These are phyloP conservation scores for Aciculosporium take DNA, from an alignment of 2,329 filamentous ascomycete genomes.

Conservation along the genomic window DNA sequence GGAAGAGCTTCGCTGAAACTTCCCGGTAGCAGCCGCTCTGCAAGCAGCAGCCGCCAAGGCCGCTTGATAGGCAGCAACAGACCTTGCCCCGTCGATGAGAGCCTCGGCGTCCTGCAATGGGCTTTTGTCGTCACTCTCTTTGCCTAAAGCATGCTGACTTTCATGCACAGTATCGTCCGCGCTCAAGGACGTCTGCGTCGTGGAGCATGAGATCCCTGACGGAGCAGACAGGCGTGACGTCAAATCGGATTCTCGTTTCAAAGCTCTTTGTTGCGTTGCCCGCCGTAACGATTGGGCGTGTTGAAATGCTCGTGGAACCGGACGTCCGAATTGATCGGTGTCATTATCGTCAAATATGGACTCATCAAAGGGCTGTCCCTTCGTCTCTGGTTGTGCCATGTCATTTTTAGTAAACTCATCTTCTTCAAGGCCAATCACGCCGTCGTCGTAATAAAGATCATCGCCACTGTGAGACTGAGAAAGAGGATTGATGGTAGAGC, in stretches of 20 bases:
- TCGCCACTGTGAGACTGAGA: constrained; percentile 27
- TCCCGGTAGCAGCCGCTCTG: constrained; percentile 59
- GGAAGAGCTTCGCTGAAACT: constrained; percentile 50
- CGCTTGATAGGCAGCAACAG: constrained; percentile 58
- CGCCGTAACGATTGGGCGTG: constrained; percentile 33
- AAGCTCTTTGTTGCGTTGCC: constrained; percentile 13
- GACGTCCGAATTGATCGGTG: constrained; percentile 46
- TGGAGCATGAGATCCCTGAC: constrained; percentile 31
- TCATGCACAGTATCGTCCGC: constrained; percentile 8
- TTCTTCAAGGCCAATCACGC: constrained; percentile 33
- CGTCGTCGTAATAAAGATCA: constrained; percentile 58
- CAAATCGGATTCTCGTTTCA: constrained; percentile 31
- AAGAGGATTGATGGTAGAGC: constrained; percentile 8
- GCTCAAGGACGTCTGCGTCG: constrained; percentile 38
- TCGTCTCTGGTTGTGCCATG: constrained; percentile 26
- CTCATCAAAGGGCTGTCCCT: constrained; percentile 52
- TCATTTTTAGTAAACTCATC: constrained; percentile 31
- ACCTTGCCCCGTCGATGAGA: constrained; percentile 8
- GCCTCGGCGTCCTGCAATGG: constrained; percentile 1
- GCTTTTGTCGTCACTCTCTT: background rate
- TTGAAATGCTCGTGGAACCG: constrained; percentile 43
- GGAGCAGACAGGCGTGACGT: constrained; percentile 30
- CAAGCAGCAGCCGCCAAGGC: constrained; percentile 72
- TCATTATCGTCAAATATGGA: constrained; percentile 58
- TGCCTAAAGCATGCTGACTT: background rate